These are phyloP conservation scores for Colletotrichum chrysophilum DNA, from an alignment of 2,329 filamentous ascomycete species.

Conservation along the genomic window DNA sequence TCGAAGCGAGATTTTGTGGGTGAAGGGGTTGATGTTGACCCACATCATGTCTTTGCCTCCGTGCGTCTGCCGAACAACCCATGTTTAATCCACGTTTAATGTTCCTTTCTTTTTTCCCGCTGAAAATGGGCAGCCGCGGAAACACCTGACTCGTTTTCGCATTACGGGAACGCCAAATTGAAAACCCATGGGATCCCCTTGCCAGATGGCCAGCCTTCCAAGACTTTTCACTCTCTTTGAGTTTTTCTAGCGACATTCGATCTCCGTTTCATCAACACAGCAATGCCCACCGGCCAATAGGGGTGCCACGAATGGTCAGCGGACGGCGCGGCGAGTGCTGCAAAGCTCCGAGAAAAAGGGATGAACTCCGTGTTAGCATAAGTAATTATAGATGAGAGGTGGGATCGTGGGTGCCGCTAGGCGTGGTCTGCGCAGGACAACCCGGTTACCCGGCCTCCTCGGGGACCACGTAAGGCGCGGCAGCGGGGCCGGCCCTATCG, in stretches of 20 bases:
- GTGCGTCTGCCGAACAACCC: not conserved
- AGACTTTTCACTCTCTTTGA: not conserved
- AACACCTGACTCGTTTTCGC: not conserved
- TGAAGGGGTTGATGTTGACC: not conserved
- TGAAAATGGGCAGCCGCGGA: not conserved
- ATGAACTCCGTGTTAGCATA: not conserved
- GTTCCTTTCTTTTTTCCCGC: not conserved
- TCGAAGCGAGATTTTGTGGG: not conserved
- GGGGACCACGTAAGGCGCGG: not conserved
- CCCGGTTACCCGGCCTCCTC: not conserved
- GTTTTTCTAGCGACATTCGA: not conserved
- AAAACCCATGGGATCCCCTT: not conserved
- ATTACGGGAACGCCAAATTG: not conserved
- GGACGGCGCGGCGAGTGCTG: not conserved
- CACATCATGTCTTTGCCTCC: not conserved
- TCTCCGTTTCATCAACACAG: not conserved
- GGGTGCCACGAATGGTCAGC: not conserved
- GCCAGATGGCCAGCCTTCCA: not conserved
- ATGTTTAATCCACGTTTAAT: not conserved
- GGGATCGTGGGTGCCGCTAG: not conserved
- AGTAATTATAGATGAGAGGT: not conserved
- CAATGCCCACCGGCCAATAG: not conserved
- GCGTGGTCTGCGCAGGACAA: not conserved
- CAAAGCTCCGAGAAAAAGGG: not conserved
- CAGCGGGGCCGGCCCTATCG: not conserved